phyloP scores from a whole-genome alignment of 192 early-diverging fungal species.

The Rhizophagus clarus region DNA sequence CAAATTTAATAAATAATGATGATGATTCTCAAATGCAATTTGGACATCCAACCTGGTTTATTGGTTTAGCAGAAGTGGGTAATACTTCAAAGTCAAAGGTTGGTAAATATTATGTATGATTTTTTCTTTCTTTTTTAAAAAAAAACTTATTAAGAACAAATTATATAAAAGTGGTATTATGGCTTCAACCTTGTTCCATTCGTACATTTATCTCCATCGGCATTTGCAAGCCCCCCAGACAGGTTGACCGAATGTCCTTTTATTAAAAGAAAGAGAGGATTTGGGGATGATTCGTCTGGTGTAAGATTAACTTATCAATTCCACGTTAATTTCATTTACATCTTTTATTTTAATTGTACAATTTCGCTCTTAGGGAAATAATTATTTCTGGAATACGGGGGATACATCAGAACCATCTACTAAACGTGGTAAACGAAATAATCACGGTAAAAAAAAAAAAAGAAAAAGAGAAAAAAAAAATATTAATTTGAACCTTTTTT shows the following conservation, averaged over 20 bases:
- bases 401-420: neutral
- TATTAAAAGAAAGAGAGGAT: slow-evolving; percentile 8
- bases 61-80: slow-evolving; percentile 75
- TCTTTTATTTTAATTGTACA: neutral
- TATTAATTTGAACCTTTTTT: neutral
- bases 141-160: neutral
- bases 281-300: neutral
- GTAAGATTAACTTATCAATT: neutral
- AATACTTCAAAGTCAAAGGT: slow-evolving; percentile 68
- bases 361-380: neutral
- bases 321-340: neutral
- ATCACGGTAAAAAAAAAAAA: neutral
- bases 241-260: slow-evolving; percentile 63
- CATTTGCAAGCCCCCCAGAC: slow-evolving; percentile 41
- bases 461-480: no score
- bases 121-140: no score
- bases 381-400: neutral
- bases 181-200: slow-evolving; percentile 84
- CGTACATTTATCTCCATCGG: slow-evolving; percentile 36
- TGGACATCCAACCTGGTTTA: slow-evolving; percentile 77
- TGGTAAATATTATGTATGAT: neutral
- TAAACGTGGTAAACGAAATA: slow-evolving; percentile 14
- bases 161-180: slow-evolving; percentile 77
- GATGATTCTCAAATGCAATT: slow-evolving; percentile 36
- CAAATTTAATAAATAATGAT: neutral